phyloP scores from a whole-genome alignment of 352 stramenopile genomes.

The Phytophthora fragariae region DNA sequence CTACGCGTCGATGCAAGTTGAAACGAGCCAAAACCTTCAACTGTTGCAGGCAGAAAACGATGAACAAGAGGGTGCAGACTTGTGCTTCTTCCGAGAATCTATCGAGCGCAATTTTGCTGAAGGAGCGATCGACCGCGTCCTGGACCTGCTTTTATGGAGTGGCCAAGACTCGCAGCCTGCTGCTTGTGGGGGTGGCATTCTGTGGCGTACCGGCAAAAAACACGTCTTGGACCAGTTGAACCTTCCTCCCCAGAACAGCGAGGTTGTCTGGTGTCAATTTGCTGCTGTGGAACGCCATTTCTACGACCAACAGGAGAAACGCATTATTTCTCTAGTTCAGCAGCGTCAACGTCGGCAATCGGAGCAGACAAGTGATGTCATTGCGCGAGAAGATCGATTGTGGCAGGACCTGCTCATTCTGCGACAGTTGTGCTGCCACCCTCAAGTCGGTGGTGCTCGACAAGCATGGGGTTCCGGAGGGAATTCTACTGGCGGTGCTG shows the following conservation, averaged over 20 bases:
- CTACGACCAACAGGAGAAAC: conserved; percentile 74
- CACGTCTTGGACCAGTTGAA: conserved; percentile 74
- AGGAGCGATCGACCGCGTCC: conserved; percentile 51
- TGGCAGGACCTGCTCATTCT: conserved; percentile 82
- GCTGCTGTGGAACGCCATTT: conserved; percentile 82
- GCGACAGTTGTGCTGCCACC: conserved; percentile 93
- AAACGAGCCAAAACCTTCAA: conserved; percentile 9
- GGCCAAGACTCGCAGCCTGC: conserved; percentile 6
- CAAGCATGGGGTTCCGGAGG: conserved; percentile 25
- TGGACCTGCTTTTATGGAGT: conserved; percentile 62
- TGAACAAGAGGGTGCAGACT: conserved; percentile 38
- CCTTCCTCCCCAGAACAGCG: conserved; percentile 62
- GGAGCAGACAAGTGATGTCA: conserved; percentile 31
- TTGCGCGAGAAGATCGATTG: conserved; percentile 53
- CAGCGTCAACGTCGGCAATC: conserved; percentile 32
- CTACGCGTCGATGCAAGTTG: conserved; percentile 29
- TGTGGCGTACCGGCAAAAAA: conserved; percentile 86
- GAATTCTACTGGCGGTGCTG: conserved; percentile 16
- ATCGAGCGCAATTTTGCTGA: conserved; percentile 47
- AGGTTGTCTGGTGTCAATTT: conserved; percentile 74
- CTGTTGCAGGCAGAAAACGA: conserved; percentile 17
- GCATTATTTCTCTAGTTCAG: conserved; percentile 52
- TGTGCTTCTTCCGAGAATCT: conserved; percentile 44
- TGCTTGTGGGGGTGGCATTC: conserved; percentile 44
- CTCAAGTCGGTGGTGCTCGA: conserved; percentile 76